Evolutionary conservation across 164 flowering plant species (phyloP).

Genomic region (Stephania japonica): DNA sequence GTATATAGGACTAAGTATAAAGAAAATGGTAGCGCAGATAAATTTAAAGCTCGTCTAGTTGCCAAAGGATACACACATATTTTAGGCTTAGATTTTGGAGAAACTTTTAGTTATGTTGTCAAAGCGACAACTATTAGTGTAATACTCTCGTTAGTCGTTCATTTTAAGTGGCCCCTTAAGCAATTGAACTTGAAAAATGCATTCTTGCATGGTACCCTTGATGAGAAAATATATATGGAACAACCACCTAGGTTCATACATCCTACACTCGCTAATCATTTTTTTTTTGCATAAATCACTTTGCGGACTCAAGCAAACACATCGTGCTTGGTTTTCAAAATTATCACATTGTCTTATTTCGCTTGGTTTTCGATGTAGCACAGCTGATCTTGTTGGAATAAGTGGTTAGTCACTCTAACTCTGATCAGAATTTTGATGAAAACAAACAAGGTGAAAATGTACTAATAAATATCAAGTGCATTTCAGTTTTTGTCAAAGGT

Average conservation of each 20-base stretch:
- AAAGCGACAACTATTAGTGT: background rate
- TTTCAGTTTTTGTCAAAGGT: too few species aligned
- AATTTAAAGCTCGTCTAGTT: background rate
- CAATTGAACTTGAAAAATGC: conserved; percentile 1
- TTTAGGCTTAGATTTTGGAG: background rate
- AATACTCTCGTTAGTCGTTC: background rate
- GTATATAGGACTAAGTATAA: background rate
- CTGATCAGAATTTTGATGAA: too few species aligned
- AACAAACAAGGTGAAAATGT: too few species aligned
- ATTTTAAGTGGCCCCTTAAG: background rate
- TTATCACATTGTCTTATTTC: too few species aligned
- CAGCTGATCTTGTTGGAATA: too few species aligned
- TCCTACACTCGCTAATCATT: background rate
- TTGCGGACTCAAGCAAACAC: too few species aligned
- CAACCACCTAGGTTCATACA: background rate
- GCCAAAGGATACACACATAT: background rate
- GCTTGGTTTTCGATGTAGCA: too few species aligned
- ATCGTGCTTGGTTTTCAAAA: too few species aligned
- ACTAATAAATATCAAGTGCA: too few species aligned
- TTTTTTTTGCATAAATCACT: too few species aligned
- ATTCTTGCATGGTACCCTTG: background rate
- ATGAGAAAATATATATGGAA: background rate
- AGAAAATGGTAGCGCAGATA: background rate
- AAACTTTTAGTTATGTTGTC: background rate
- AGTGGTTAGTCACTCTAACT: too few species aligned